These are phyloP conservation scores for Claviceps pazoutovae DNA, from an alignment of 2,329 filamentous ascomycete species.

Conservation along the genomic window DNA sequence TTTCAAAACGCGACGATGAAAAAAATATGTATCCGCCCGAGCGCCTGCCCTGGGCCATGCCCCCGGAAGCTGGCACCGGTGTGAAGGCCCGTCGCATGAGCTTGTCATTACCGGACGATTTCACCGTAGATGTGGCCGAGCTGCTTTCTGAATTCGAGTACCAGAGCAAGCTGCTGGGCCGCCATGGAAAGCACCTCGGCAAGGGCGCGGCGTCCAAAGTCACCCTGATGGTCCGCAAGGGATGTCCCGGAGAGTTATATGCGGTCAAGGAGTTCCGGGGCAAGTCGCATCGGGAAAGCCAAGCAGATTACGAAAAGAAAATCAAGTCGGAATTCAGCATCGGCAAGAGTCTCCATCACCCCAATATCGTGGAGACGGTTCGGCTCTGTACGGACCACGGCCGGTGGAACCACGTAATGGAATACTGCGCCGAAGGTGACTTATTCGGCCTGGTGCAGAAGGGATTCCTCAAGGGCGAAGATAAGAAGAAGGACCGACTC, in stretches of 20 bases:
- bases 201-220: constrained; percentile 76
- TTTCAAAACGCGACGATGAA: constrained; percentile 10
- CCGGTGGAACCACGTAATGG: constrained; percentile 86
- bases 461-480: constrained; percentile 49
- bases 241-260: constrained; percentile 49
- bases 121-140: constrained; percentile 55
- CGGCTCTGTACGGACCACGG: constrained; percentile 60
- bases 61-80: constrained; percentile 57
- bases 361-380: constrained; percentile 73
- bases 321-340: constrained; percentile 87
- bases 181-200: constrained; percentile 61
- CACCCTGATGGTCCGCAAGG: constrained; percentile 63
- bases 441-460: constrained; percentile 62
- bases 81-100: constrained; percentile 70
- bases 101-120: constrained; percentile 58
- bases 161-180: constrained; percentile 54
- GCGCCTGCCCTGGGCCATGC: constrained; percentile 41
- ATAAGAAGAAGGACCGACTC: constrained; percentile 54
- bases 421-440: constrained; percentile 75
- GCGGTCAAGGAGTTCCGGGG: constrained; percentile 81
- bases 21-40: constrained; percentile 22
- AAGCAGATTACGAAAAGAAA: constrained; percentile 70
- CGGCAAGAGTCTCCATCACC: constrained; percentile 70
- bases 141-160: constrained; percentile 55
- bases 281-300: constrained; percentile 53